phyloP scores from a whole-genome alignment of 2,329 filamentous ascomycete species.

The Aspergillus pseudonomiae region DNA sequence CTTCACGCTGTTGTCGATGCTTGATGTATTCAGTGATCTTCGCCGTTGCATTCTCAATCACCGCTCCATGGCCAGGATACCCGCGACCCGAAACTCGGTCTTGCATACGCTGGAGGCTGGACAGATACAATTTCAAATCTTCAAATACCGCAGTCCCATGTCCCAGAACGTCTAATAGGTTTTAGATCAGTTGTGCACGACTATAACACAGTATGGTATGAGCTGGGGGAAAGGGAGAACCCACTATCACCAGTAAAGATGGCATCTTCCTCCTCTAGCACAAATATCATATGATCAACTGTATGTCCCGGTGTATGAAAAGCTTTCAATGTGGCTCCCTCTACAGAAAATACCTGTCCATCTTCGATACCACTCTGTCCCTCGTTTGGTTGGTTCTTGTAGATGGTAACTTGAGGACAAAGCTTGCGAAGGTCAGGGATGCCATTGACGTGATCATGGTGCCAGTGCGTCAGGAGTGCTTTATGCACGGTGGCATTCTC shows the following conservation, averaged over 20 bases:
- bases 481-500: slow-evolving; percentile 71
- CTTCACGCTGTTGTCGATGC: slow-evolving; percentile 78
- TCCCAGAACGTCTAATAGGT: slow-evolving; percentile 67
- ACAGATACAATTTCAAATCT: slow-evolving; percentile 69
- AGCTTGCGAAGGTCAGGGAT: slow-evolving; percentile 68
- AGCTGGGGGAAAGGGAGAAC: slow-evolving; percentile 20
- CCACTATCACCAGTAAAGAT: slow-evolving; percentile 83
- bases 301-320: slow-evolving; percentile 76
- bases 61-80: slow-evolving; percentile 85
- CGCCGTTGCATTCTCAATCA: slow-evolving; percentile 70
- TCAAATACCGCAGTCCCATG: slow-evolving; percentile 87
- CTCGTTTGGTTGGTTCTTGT: slow-evolving; percentile 64
- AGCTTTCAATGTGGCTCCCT: slow-evolving; percentile 65
- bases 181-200: not conserved
- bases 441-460: slow-evolving; percentile 81
- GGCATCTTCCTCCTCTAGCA: slow-evolving; percentile 75
- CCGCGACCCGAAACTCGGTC: slow-evolving; percentile 63
- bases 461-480: slow-evolving; percentile 88
- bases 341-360: slow-evolving; percentile 56
- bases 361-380: slow-evolving; percentile 59
- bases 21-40: slow-evolving; percentile 81
- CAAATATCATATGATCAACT: slow-evolving; percentile 76
- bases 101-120: slow-evolving; percentile 70
- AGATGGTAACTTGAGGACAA: slow-evolving; percentile 65
- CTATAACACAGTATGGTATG: not conserved